Base-by-base conservation (phyloP, 176 grass and related monocot genomes). In the Juncus inflexus region DNA sequence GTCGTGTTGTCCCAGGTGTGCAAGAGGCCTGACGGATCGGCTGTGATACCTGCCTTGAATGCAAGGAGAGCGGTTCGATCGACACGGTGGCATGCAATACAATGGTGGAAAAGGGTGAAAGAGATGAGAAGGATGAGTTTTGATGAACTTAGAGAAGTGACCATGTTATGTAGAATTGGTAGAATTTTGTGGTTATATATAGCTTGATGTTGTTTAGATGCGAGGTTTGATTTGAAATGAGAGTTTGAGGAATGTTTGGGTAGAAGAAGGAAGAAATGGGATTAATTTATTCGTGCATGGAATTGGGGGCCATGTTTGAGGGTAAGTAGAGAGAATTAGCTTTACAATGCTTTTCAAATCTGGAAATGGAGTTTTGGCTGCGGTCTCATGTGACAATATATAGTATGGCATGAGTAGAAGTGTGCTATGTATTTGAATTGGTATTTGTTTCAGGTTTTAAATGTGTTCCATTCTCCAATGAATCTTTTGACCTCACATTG, bases 1-100 rank as follows among this genome's bases (percentile, higher is more conserved):
- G 80, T 43, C 37, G 69, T n/a, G 0, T 53, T 5, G 53, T 77
- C 74, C 80, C 80, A 83, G 6, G 74, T 61, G 35, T 15, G 52
- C 35, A 83, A 61, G 57, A 83, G 61, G 52, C 80, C 80, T 3
- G 42, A 72, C n/a, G 74, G 74, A 42, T 83, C 74, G 15, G 52
- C 50, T 52, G 74, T 56, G 52, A 83, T 65, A 37, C 61, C 52
- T 6, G 54, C 54, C 61, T 77, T 77, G 80, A 83, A 83, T 38
- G 65, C 42, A 55, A 83, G 74, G 1, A 83, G 66, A 2, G 74
- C 67, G 4, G 67, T 47, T 8, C 67, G 74, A 60, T 83, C 80
- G 3, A 59, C 58, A 2, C 42, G 74, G 66, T 77, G 74, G 53
- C 80, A 83, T 19, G 74, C 36, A 6, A 51, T 49, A 45, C 50